Base-by-base conservation (phyloP, 305 asterid genomes). In the Striga hermonthica region DNA sequence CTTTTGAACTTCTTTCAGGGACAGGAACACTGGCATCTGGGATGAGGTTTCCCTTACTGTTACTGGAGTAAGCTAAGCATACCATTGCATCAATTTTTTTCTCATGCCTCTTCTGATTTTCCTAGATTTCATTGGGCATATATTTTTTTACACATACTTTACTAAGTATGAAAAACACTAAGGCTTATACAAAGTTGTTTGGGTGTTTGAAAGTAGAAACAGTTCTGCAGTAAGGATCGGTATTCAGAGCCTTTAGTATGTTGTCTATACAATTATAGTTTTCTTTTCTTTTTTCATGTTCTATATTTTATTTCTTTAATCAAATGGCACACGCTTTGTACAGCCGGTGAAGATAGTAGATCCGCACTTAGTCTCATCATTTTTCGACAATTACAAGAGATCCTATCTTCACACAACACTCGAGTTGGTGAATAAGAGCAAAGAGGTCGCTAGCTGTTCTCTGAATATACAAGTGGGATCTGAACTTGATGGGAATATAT, bases 11-110 rank as follows among this genome's bases (percentile, higher is more conserved):
- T 13, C 65, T 77, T 75, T 58, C 85, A 93, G 99, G 87, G 99
- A 93, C 71, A 82, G 97, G 78, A 93, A 93, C 84, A 93, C 99
- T 72, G 99, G 99, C 56, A 86, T 93, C 72, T 93, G 99, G 99
- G 99, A 93, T 67, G 96, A 93, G 79, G 97, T 93, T 49, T 93
- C 97, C 70, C 75, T 90, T 69, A 79, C 83, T 69, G 81, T 87
- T 74, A 82, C 97, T 45, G 99, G 99, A 85, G 99, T 93, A 79
- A 84, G 91, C 65, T 74, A 48, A 72, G 41, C 44, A 10, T 49
- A 16, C 55, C 44, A 68, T 13, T 31, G 31, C 64, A 59, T 55
- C 41, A 35, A 36, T 31, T 40, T 62, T 14, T 74, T 70, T 38
- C 59, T 47, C 59, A 9, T 48, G 57, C 15, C 47, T 50, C 31